These are phyloP conservation scores for Pichia kudriavzevii DNA, from an alignment of 1,139 yeast species.

Conservation along the genomic window DNA sequence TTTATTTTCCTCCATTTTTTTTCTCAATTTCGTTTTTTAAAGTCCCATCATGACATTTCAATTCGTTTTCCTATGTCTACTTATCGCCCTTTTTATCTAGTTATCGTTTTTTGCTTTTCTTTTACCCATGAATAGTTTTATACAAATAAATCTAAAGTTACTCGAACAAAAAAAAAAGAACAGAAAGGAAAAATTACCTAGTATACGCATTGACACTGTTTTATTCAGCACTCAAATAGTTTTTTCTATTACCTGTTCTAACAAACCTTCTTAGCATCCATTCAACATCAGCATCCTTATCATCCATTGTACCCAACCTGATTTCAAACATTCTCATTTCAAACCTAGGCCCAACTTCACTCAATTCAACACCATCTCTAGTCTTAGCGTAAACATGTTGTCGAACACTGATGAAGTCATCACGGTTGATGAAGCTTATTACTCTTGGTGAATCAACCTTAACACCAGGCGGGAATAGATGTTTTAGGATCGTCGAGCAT, in stretches of 20 bases:
- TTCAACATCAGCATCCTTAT: constrained; percentile 95
- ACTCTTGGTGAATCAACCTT: constrained; percentile 84
- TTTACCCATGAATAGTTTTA: too few relatives aligned
- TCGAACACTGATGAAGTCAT: constrained; percentile 87
- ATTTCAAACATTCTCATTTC: constrained; percentile 92
- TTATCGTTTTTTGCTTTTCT: too few relatives aligned
- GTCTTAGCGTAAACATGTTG: constrained; percentile 92
- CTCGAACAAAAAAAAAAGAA: too few relatives aligned
- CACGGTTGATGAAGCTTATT: constrained; percentile 81
- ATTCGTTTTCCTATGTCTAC: too few relatives aligned
- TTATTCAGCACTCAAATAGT: constrained; percentile 44
- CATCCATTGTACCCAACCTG: constrained; percentile 83
- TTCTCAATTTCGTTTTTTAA: too few relatives aligned
- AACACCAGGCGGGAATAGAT: constrained; percentile 95
- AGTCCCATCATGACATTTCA: too few relatives aligned
- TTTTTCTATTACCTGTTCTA: constrained; percentile 91
- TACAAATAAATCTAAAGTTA: too few relatives aligned
- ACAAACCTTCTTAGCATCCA: constrained; percentile 93
- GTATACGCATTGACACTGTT: too few relatives aligned
- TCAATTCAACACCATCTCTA: constrained; percentile 80
- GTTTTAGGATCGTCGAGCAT: constrained; percentile 73
- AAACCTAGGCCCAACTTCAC: constrained; percentile 97
- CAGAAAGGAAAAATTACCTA: too few relatives aligned
- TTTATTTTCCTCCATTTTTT: too few relatives aligned
- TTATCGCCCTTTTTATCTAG: too few relatives aligned